Base-by-base conservation (phyloP, 108 stramenopile genomes). In the Conticribra weissflogii region DNA sequence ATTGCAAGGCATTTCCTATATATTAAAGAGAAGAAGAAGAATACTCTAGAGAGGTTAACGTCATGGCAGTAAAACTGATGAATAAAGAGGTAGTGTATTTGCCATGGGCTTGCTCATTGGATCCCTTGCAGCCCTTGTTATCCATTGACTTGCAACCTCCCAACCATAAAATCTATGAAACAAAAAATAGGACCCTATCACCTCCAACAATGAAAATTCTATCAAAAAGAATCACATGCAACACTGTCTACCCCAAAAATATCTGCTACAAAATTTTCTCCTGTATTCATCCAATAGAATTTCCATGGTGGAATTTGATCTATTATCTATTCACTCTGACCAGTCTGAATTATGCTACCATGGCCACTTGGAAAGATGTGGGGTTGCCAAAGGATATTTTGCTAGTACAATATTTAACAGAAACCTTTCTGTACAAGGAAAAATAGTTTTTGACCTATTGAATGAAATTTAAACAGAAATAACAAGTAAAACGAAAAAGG, bases 221-320 rank as follows among this genome's bases (percentile, higher is more conserved):
- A 46, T 60, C 27, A 8, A n/a, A 41, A n/a, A 45, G 54, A 15
- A 23, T 56, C 47, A 59, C 34, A 23, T 18, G 0, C 36, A 16
- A 18, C 48, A 55, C 31, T 24, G 29, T 46, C 66, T 83, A 14
- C 82, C 82, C 1, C 62, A 30, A 18, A 85, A 88, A 51, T n/a
- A 68, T 98, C 21, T 89, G 95, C 53, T 70, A 89, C 33, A 97
- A 99, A 77, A 95, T 97, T 63, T 82, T 99, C 49, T 96, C 96
- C 0, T 86, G 98, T 46, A 61, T 0, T 54, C 67, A 0, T 34
- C 74, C 1, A 36, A 46, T 16, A 66, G 68, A 57, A 77, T 77
- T 22, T 84, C 97, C 22, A 74, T 99, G 49, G 92, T 99, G 50
- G 99, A 99, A 78, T 98, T 98, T 85, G 99, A 99, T 68, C 96